phyloP scores from a whole-genome alignment of 768 basidiomycete species.

The Amanita jacksonii region DNA sequence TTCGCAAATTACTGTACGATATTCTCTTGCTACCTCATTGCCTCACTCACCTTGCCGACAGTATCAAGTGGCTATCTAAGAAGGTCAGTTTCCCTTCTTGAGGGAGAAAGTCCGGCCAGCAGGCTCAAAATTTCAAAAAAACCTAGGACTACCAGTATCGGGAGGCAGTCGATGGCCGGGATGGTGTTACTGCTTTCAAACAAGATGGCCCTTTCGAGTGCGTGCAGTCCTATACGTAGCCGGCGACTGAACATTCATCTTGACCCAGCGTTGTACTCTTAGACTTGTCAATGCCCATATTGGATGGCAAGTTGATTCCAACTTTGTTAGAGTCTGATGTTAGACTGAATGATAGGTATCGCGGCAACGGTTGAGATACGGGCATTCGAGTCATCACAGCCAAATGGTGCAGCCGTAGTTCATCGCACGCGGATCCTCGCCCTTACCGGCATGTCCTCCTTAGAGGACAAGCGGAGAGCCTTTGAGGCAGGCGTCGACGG shows the following conservation, averaged over 20 bases:
- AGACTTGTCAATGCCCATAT: constrained; percentile 89
- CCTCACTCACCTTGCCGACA: constrained; percentile 10
- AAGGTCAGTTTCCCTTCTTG: constrained; percentile 38
- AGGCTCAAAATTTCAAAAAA: too few species aligned
- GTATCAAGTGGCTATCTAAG: constrained; percentile 58
- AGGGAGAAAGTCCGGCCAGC: too few species aligned
- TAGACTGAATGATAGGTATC: constrained; percentile 41
- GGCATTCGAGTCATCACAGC: constrained; percentile 1
- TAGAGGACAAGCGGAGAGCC: constrained; percentile 86
- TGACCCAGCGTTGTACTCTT: constrained; percentile 65
- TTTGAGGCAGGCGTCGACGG: constrained; percentile 93
- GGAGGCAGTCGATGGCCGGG: constrained; percentile 77
- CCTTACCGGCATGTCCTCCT: constrained; percentile 86
- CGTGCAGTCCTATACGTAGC: constrained; percentile 19
- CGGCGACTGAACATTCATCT: not conserved
- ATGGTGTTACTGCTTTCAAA: constrained; percentile 71
- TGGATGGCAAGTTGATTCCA: constrained; percentile 52
- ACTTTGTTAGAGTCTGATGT: not conserved
- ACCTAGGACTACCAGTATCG: too few species aligned
- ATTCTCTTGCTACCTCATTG: not conserved
- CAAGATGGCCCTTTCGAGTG: constrained; percentile 80
- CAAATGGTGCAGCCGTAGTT: constrained; percentile 40
- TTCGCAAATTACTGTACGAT: constrained; percentile 75
- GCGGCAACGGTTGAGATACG: constrained; percentile 82
- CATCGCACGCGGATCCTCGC: constrained; percentile 62